A percentile compares a stretch with the other conserved stretches of the same genome.
phyloP scores from a whole-genome alignment of 1,284 basidiomycete species.

The Fomitiporia mediterranea region DNA sequence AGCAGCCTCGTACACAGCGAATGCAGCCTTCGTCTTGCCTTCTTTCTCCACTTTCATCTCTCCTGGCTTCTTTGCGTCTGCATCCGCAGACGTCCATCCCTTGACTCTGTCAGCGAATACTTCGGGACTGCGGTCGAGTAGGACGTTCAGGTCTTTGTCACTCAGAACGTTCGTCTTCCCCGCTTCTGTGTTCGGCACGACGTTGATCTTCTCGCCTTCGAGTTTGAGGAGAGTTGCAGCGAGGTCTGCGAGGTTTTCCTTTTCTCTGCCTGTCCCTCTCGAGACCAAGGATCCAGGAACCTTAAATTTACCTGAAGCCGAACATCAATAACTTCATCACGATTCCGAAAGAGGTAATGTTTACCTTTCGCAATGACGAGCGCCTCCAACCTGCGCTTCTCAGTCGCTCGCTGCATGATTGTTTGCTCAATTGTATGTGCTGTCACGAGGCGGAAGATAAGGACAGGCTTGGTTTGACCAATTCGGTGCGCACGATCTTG shows the following conservation, averaged over 20 bases:
- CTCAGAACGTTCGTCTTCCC: constrained; percentile 71
- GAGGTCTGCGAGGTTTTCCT: constrained; percentile 73
- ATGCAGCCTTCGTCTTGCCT: constrained; percentile 53
- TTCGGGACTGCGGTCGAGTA: constrained; percentile 78
- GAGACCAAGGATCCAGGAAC: constrained; percentile 47
- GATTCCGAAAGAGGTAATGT: constrained; percentile 18
- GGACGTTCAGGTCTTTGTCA: constrained; percentile 72
- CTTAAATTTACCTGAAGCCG: constrained; percentile 69
- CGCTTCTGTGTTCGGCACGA: constrained; percentile 71
- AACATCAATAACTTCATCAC: constrained; percentile 7
- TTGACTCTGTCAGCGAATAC: constrained; percentile 74
- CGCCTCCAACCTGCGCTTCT: constrained; percentile 89
- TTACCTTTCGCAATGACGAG: constrained; percentile 89
- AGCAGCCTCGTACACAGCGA: constrained; percentile 79
- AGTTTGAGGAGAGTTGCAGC: constrained; percentile 76
- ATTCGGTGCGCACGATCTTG: constrained; percentile 96
- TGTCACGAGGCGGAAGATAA: constrained; percentile 85
- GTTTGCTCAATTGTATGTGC: constrained; percentile 88
- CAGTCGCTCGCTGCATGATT: constrained; percentile 85
- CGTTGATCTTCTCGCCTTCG: constrained; percentile 85
- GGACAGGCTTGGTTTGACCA: constrained; percentile 85
- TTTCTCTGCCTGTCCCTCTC: constrained; percentile 34
- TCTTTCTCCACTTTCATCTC: constrained; percentile 28
- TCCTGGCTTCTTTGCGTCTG: constrained; percentile 24
- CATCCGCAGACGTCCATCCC: constrained; percentile 64